Evolutionary conservation across 495 filamentous ascomycete species (phyloP).

Genomic region (Penicillium mononematosum): DNA sequence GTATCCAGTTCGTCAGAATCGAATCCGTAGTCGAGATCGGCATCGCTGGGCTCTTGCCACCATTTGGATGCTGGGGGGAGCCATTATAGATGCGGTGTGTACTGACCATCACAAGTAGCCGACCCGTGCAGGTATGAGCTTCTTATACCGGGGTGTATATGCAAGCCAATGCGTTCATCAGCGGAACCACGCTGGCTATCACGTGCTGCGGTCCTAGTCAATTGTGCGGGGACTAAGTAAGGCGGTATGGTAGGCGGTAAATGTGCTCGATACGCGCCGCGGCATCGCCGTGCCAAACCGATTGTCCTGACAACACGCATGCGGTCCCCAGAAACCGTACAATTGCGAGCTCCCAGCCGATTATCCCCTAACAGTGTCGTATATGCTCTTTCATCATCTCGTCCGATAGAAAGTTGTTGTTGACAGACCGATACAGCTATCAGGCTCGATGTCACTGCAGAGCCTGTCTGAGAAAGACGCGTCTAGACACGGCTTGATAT

Average conservation of each 20-base stretch:
- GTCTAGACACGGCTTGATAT: background rate
- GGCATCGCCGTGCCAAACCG: background rate
- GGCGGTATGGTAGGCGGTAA: background rate
- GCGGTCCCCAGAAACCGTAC: background rate
- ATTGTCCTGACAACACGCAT: background rate
- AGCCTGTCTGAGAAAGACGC: background rate
- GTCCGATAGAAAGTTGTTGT: background rate
- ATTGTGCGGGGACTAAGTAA: background rate
- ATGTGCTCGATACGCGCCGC: background rate
- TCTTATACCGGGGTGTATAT: conserved; percentile 24
- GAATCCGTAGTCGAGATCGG: conserved; percentile 33
- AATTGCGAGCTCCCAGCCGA: background rate
- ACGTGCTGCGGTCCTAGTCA: conserved; percentile 14
- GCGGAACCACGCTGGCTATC: conserved; percentile 26
- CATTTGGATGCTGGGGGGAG: conserved; percentile 20
- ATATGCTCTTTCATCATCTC: background rate
- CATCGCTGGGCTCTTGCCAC: conserved; percentile 27
- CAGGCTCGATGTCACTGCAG: background rate
- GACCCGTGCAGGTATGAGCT: conserved; percentile 14
- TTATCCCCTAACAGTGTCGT: background rate
- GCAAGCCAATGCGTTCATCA: conserved; percentile 30
- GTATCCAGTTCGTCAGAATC: conserved; percentile 32
- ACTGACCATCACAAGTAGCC: conserved; percentile 16
- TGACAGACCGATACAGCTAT: background rate
- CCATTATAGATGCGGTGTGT: conserved; percentile 11